Evolutionary conservation across 768 basidiomycete genomes (phyloP).

Genomic region (Tulasnella sp.): DNA sequence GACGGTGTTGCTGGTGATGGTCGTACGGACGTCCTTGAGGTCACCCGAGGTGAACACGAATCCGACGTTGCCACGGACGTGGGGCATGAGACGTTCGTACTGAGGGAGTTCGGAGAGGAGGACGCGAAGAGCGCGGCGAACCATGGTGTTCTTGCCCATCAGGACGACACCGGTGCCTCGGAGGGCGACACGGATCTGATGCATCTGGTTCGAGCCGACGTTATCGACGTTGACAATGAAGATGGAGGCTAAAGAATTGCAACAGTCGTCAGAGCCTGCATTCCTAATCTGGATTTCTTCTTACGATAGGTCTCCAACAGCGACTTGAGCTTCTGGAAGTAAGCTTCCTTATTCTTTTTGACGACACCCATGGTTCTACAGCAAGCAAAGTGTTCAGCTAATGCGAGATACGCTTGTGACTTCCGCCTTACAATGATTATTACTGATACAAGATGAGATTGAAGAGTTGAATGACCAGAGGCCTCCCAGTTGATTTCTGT

Average conservation of each 20-base stretch:
- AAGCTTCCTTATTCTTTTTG: slow-evolving; percentile 83
- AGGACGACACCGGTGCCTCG: slow-evolving; percentile 94
- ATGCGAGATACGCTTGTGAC: slow-evolving; percentile 31
- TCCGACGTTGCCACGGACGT: slow-evolving; percentile 96
- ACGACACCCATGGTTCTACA: slow-evolving; percentile 76
- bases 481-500: slow-evolving; percentile 95
- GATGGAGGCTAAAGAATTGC: slow-evolving; percentile 70
- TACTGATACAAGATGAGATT: slow-evolving; percentile 38
- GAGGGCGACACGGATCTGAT: slow-evolving; percentile 92
- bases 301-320: slow-evolving; percentile 84
- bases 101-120: slow-evolving; percentile 87
- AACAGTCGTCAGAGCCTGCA: background rate
- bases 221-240: slow-evolving; percentile 99
- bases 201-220: slow-evolving; percentile 99
- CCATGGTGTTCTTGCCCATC: slow-evolving; percentile 99
- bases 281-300: slow-evolving; percentile 37
- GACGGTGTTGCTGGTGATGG: slow-evolving; percentile 95
- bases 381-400: background rate
- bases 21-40: slow-evolving; percentile 89
- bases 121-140: slow-evolving; percentile 92
- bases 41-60: slow-evolving; percentile 95
- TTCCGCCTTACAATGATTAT: slow-evolving; percentile 36
- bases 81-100: slow-evolving; percentile 93
- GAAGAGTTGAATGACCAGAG: slow-evolving; percentile 38
- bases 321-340: slow-evolving; percentile 92